phyloP scores from a whole-genome alignment of 129 eudicot species.

The Solidago caesia region DNA sequence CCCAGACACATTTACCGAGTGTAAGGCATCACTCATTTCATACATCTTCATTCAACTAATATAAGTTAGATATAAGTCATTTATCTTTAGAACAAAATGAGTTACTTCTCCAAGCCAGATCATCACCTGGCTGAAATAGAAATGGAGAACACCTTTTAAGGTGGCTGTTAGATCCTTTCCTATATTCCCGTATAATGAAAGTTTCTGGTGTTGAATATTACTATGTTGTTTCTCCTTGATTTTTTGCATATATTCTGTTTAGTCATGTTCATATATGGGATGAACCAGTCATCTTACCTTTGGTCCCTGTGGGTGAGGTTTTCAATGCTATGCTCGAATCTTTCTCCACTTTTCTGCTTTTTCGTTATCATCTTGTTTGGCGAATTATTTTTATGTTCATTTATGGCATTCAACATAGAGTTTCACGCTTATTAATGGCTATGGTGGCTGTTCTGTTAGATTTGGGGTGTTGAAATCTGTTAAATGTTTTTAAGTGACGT shows the following conservation, averaged over 20 bases:
- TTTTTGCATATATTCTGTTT: not conserved
- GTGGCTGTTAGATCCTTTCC: constrained; percentile 20
- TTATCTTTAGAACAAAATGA: constrained; percentile 27
- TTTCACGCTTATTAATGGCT: not conserved
- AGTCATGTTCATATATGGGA: not conserved
- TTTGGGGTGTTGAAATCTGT: not conserved
- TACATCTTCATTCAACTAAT: constrained; percentile 36
- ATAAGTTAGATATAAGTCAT: constrained; percentile 34
- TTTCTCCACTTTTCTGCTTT: too few relatives aligned
- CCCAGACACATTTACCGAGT: constrained; percentile 43
- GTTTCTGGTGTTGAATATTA: not conserved
- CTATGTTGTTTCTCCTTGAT: not conserved
- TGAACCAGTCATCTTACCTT: not conserved
- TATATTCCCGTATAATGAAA: not conserved
- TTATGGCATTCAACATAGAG: not conserved
- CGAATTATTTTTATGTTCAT: not conserved
- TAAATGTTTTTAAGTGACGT: not conserved
- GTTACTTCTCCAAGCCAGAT: constrained; percentile 12
- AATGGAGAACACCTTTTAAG: constrained; percentile 26
- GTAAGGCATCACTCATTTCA: constrained; percentile 56
- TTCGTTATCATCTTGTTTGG: too few relatives aligned
- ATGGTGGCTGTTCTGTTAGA: not conserved
- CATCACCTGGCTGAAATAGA: constrained; percentile 21
- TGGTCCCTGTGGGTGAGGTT: too few relatives aligned
- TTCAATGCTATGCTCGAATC: too few relatives aligned